These are phyloP conservation scores for Termitomyces sp. DNA, from an alignment of 768 basidiomycete genomes.

Conservation along the genomic window DNA sequence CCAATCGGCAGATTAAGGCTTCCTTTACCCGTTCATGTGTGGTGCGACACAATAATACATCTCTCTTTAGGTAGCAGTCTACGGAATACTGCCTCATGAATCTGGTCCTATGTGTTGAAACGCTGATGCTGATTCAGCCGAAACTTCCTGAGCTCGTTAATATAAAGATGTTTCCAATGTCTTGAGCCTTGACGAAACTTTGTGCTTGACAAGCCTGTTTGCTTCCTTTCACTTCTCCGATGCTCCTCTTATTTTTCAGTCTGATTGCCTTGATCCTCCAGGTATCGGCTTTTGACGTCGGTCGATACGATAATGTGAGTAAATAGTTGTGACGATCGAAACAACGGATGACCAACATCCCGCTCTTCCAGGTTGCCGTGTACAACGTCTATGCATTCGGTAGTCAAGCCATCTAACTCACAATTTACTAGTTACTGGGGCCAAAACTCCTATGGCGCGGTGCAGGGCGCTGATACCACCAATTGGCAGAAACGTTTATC, in stretches of 20 bases:
- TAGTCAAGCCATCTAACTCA: neutral
- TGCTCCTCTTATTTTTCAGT: constrained; percentile 12
- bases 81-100: constrained; percentile 1
- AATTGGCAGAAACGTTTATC: constrained; percentile 60
- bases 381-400: constrained; percentile 22
- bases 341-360: neutral
- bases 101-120: neutral
- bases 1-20: neutral
- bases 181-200: neutral
- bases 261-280: constrained; percentile 7
- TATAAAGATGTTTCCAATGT: neutral
- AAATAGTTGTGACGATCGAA: neutral
- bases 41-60: neutral
- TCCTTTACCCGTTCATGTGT: constrained; percentile 4
- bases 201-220: neutral
- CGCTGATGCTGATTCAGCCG: neutral
- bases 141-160: neutral
- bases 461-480: constrained; percentile 39
- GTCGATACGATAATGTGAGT: constrained; percentile 60
- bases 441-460: constrained; percentile 71
- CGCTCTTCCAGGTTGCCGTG: constrained; percentile 47
- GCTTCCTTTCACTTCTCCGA: neutral
- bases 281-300: constrained; percentile 46
- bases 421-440: constrained; percentile 58
- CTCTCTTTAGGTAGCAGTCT: neutral